Conservation (phyloP, 2,329 filamentous ascomycete genomes). For the Graphiopsis chlorocephala region DNA sequence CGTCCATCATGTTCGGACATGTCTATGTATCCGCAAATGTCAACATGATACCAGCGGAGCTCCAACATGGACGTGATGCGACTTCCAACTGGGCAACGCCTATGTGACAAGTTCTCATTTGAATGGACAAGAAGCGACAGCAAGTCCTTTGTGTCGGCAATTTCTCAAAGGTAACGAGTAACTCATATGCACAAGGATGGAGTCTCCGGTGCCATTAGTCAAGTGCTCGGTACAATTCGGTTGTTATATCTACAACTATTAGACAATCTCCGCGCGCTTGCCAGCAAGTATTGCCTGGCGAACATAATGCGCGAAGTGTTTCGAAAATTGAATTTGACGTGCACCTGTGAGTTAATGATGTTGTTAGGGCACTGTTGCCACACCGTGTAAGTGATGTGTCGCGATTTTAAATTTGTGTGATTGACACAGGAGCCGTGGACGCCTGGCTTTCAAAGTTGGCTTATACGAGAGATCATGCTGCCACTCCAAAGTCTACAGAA, state of each 20-base stretch:
- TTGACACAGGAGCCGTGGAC: neutral
- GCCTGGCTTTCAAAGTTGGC: neutral
- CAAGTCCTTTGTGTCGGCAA: neutral
- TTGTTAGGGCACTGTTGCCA: neutral
- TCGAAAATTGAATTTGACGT: neutral
- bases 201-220: neutral
- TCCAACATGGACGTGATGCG: neutral
- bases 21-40: neutral
- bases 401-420: neutral
- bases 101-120: neutral
- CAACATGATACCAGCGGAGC: neutral
- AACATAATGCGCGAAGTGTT: neutral
- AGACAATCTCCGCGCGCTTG: neutral
- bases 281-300: neutral
- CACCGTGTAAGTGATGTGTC: neutral
- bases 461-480: neutral
- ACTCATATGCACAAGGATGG: neutral
- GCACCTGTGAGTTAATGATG: neutral
- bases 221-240: neutral
- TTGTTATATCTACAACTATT: neutral
- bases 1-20: neutral
- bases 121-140: neutral
- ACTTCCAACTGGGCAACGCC: neutral
- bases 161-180: neutral
- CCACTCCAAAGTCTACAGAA: neutral